These are phyloP conservation scores for Wickerhamiella azyma DNA, from an alignment of 805 yeast species.

Conservation along the genomic window DNA sequence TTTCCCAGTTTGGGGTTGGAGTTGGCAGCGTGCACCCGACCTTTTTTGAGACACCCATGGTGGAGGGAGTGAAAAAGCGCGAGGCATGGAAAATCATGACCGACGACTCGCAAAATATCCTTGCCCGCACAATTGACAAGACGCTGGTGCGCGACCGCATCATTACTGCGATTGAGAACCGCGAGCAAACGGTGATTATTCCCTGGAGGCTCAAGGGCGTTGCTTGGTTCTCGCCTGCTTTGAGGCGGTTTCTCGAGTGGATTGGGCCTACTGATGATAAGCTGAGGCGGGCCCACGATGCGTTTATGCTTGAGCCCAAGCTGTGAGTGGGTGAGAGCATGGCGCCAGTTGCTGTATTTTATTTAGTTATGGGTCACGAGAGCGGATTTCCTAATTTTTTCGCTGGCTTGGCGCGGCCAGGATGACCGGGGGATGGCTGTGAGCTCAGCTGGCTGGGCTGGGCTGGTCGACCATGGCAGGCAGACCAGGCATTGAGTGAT, in stretches of 20 bases:
- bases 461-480: too few species aligned
- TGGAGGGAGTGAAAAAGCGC: constrained; percentile 2
- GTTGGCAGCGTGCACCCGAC: constrained; percentile 9
- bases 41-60: constrained; percentile 8
- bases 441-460: too few species aligned
- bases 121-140: not conserved
- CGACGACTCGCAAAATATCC: constrained; percentile 1
- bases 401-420: too few species aligned
- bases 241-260: constrained; percentile 1
- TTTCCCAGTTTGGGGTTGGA: constrained; percentile 3
- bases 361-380: not conserved
- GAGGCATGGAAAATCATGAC: constrained; percentile 3
- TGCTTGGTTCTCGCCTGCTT: not conserved
- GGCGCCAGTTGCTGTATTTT: not conserved
- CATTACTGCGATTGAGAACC: constrained; percentile 3
- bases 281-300: not conserved
- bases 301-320: constrained; percentile 1
- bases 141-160: not conserved
- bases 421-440: too few species aligned
- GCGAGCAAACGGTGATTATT: not conserved
- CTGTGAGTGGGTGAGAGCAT: not conserved
- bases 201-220: constrained; percentile 3
- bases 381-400: not conserved
- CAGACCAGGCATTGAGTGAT: too few species aligned
- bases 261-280: not conserved